A percentile compares a stretch with the other conserved stretches of the same genome.
These are phyloP conservation scores for Cercospora citrullina DNA, from an alignment of 2,329 filamentous ascomycete genomes.

Conservation along the genomic window DNA sequence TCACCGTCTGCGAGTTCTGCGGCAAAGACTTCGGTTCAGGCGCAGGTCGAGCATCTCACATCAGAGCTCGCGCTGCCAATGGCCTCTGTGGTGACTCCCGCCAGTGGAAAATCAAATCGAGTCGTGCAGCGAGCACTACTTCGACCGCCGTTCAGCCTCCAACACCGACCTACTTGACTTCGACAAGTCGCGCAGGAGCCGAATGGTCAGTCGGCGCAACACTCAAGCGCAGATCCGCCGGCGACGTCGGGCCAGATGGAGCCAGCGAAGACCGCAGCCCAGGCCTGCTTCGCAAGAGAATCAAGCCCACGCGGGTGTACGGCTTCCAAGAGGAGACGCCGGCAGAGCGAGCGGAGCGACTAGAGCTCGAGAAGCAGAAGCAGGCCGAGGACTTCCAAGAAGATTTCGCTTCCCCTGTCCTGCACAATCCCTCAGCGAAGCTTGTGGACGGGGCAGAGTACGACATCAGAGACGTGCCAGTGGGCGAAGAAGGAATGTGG, in stretches of 20 bases:
- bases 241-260: neutral
- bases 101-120: neutral
- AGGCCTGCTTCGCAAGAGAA: neutral
- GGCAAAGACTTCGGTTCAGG: neutral
- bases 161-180: neutral
- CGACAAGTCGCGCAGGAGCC: neutral
- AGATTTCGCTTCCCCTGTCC: neutral
- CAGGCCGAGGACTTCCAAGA: neutral
- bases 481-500: conserved; percentile 9
- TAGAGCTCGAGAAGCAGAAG: neutral
- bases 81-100: conserved; percentile 7
- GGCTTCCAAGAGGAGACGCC: neutral
- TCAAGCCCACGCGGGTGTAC: neutral
- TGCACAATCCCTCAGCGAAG: neutral
- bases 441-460: neutral
- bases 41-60: conserved; percentile 6
- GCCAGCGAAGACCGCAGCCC: neutral
- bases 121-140: neutral
- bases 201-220: neutral
- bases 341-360: neutral
- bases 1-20: conserved; percentile 2
- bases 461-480: conserved; percentile 3
- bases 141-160: neutral
- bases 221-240: neutral
- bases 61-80: conserved; percentile 5